Conservation (phyloP, 2,329 filamentous ascomycete genomes). For the Sporothrix brasiliensis region DNA sequence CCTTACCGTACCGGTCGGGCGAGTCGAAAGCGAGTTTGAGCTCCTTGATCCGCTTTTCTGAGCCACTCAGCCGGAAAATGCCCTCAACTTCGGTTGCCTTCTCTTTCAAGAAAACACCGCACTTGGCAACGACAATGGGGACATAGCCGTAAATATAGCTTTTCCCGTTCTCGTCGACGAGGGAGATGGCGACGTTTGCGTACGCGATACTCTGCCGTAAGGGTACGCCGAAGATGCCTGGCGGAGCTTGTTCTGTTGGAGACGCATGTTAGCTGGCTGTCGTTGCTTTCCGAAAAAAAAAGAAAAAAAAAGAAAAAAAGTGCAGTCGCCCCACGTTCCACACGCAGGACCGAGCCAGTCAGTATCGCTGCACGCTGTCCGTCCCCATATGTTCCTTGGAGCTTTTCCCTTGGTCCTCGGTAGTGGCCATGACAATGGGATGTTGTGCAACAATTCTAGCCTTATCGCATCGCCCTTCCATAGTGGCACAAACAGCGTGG, state of each 20-base stretch:
- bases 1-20: slow-evolving; percentile 93
- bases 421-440: slow-evolving; percentile 18
- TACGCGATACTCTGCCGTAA: slow-evolving; percentile 94
- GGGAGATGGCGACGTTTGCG: slow-evolving; percentile 95
- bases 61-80: slow-evolving; percentile 94
- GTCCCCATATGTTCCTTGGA: not conserved
- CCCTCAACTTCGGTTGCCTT: slow-evolving; percentile 95
- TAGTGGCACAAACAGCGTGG: slow-evolving; percentile 28
- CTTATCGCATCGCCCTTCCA: slow-evolving; percentile 22
- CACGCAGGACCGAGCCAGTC: not conserved
- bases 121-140: slow-evolving; percentile 97
- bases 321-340: not conserved
- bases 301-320: too few species aligned
- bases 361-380: not conserved
- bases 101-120: slow-evolving; percentile 95
- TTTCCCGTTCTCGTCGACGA: slow-evolving; percentile 87
- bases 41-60: slow-evolving; percentile 97
- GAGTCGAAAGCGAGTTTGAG: slow-evolving; percentile 90
- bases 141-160: slow-evolving; percentile 99
- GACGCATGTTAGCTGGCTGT: not conserved
- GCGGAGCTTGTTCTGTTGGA: slow-evolving; percentile 52
- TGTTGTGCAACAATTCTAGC: slow-evolving; percentile 33
- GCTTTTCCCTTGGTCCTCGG: slow-evolving; percentile 32
- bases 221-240: slow-evolving; percentile 92
- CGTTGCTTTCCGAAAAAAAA: too few species aligned